Evolutionary conservation across 768 basidiomycete species (phyloP), one percentile per base, ranked within the genome.

Genomic region (Boletus eberwhitei): DNA sequence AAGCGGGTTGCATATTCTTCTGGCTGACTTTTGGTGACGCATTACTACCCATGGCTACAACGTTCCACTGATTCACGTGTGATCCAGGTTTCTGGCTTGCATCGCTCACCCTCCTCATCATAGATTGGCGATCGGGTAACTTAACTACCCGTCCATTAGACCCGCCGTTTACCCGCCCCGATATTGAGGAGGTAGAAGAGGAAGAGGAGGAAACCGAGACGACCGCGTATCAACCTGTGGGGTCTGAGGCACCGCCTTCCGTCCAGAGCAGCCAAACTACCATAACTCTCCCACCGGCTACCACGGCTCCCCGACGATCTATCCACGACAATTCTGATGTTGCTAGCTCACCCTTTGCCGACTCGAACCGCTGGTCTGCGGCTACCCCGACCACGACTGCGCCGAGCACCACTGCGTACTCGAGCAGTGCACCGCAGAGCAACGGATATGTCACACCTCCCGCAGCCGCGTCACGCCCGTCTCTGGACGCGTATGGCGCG

Each of bases 401-500:
- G 13, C 50, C 66, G 45, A 52, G 59, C 57, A 59, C 63, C 52
- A 55, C 67, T 54, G 49, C 59, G 17, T 65, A 66, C 21, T 58
- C 71, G 37, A 54, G 62, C 40, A 66, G 44, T 39, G 56, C 50
- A 35, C 47, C 29, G 19, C 70, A 48, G 22, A 70, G 36, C 47
- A 66, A 61, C 5, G 68, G 63, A 17, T 71, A 70, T 44, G 64
- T 55, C 16, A 64, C 65, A 39, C 67, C 75, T 35, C 74, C 69
- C 5, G 70, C 55, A 54, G 72, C 57, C 50, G 64, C 58, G 46
- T 76, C 79, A 11, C 79, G 88, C 37, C 84, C 82, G 8, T 91
- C 88, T 59, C 83, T 94, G 73, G 93, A 95, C 62, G 84, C 85
- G 16, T 94, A 95, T 63, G 93, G 93, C 44, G 93, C 92, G 24